Evolutionary conservation across 345 rosid genomes (phyloP).

Genomic region (Citrus medica): DNA sequence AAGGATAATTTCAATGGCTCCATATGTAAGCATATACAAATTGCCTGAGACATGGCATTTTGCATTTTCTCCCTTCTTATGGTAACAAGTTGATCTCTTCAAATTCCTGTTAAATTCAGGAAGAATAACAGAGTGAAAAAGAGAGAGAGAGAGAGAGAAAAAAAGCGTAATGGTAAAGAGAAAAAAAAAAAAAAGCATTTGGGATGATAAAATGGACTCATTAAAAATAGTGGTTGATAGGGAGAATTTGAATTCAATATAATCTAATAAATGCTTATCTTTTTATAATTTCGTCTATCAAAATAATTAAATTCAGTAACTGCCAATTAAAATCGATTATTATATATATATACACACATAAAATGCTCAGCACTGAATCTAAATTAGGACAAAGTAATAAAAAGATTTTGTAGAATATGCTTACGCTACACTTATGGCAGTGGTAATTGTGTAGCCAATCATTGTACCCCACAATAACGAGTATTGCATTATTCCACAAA

Average conservation of each 20-base stretch:
- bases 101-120: constrained; percentile 20
- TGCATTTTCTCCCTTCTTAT: constrained; percentile 8
- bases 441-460: constrained; percentile 52
- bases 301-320: no score
- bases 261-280: no score
- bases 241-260: no score
- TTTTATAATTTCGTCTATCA: no score
- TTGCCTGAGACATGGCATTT: constrained; percentile 25
- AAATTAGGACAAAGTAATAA: no score
- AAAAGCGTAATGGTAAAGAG: neutral
- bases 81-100: constrained; percentile 31
- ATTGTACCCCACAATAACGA: constrained; percentile 25
- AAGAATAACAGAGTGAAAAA: neutral
- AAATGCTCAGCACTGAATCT: no score
- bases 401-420: neutral
- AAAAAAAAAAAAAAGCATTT: neutral
- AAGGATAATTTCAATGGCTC: constrained; percentile 32
- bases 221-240: no score
- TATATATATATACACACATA: no score
- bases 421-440: constrained; percentile 47
- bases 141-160: no score
- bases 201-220: no score
- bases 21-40: constrained; percentile 20
- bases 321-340: no score
- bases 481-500: constrained; percentile 13